Evolutionary conservation across 495 filamentous ascomycete genomes (phyloP), one percentile per base, ranked within the genome.

Genomic region (Sabuloglossum arenarium): DNA sequence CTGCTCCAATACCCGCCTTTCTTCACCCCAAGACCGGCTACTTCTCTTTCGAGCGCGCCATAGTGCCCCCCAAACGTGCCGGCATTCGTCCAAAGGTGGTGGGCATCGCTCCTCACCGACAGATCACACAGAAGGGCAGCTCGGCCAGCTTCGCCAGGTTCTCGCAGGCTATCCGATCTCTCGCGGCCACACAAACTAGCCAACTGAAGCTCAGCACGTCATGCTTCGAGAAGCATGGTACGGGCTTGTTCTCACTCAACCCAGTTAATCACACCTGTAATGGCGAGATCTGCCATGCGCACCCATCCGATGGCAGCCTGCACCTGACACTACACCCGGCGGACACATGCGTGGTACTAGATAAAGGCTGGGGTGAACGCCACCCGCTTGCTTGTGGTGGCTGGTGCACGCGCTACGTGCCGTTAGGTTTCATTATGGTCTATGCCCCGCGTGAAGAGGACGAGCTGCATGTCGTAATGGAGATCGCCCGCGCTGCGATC

Each of bases 321-420:
- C 88, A 95, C 67, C 63, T 89, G 61, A 79, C 77, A 14, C 68
- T 94, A 23, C 79, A 88, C 56, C 85, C 86, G 0, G 77, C 81
- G 28, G 88, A 95, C 66, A 84, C 83, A 49, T 79, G 73, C 63
- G 73, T 80, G 60, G 73, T 94, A 19, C 69, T 94, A 37, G 80
- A 87, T 56, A 79, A 77, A 39, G 85, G 87, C 19, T 94, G 86
- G 87, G 88, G 84, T n/a, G 78, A 94, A 67, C 72, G 87, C n/a
- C 87, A 94, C 67, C 85, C 84, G 1, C 73, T 94, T 59, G 80
- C 85, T 2, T 79, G 80, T 56, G 77, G 72, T 25, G 73, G 73
- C 11, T 70, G 67, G 66, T 69, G 71, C 60, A 62, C 70, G 57
- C 61, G 71, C 55, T 85, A 75, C 60, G 74, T 78, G 54, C 84